Evolutionary conservation across 148 eudicot genomes (phyloP), one percentile per base, ranked within the genome.

Genomic region (Nepenthes gracilis): DNA sequence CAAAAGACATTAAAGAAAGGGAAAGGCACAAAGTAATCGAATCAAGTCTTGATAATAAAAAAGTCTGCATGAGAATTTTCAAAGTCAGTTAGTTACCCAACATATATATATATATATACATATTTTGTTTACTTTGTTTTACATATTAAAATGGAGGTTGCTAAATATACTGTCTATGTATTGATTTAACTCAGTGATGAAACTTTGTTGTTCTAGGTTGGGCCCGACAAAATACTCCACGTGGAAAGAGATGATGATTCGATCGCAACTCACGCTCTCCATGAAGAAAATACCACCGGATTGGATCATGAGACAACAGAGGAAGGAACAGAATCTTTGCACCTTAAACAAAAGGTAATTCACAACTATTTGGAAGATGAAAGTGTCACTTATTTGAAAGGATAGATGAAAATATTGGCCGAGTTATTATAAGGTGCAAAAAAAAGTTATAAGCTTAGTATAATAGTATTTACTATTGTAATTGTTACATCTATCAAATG

Each of bases 231-330:
- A 71, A 76, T 94, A 63, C 72, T 78, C 55, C 80, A 75, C 43
- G 72, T 89, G 75, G 93, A 89, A 55, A 94, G 80, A 68, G 75
- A 77, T 63, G 95, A 94, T 72, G 75, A 69, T 62, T 57, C 76
- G 33, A 67, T 79, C 47, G 75, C 79, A 47, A 67, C 69, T 70
- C 75, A 60, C 63, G 64, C 36, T 49, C 67, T 65, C 33, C 62
- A 61, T 9, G 77, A 68, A 64, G 83, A 75, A 66, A 69, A 48
- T 70, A 74, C 7, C 65, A 47, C 74, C 64, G 78, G 66, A 47
- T 63, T 70, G 51, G 58, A 69, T 58, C 74, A 69, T 65, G 85
- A 76, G 64, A 73, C 67, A 74, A 47, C 66, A 6, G 68, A 65
- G 64, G 74, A 64, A 47, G 87, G 73, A 51, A 75, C 65, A 62